phyloP scores from a whole-genome alignment of 148 eudicot genomes.

The Rhododendron henanense region DNA sequence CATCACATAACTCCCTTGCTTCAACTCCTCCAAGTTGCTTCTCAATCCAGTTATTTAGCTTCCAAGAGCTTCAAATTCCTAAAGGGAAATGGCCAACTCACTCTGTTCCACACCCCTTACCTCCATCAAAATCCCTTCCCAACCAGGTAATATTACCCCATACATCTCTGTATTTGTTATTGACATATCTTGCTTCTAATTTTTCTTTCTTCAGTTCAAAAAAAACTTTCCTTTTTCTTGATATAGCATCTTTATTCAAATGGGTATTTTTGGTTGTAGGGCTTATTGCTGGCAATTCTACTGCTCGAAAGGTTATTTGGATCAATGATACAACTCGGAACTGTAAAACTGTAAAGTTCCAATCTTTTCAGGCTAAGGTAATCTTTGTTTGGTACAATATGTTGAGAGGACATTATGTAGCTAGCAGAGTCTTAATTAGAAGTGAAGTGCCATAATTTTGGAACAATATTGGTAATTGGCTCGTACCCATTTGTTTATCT shows the following conservation, averaged over 20 bases:
- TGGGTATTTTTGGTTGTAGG: conserved; percentile 12
- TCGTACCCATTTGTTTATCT: not conserved
- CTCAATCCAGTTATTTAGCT: not conserved
- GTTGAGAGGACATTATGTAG: too few relatives aligned
- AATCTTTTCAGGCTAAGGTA: conserved; percentile 24
- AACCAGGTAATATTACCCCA: conserved; percentile 18
- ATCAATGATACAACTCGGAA: conserved; percentile 10
- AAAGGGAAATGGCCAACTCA: conserved; percentile 29
- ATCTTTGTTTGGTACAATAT: not conserved
- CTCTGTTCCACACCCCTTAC: conserved; percentile 30
- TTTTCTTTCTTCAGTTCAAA: too few relatives aligned
- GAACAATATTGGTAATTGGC: not conserved
- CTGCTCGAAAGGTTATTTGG: conserved; percentile 21
- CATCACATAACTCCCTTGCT: not conserved
- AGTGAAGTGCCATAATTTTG: not conserved
- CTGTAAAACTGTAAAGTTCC: conserved; percentile 19
- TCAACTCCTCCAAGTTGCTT: not conserved
- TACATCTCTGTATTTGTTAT: not conserved
- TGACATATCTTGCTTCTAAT: not conserved
- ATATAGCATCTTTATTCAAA: not conserved
- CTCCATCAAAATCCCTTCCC: conserved; percentile 21
- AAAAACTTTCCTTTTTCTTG: not conserved
- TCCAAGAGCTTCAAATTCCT: not conserved
- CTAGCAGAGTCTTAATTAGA: not conserved
- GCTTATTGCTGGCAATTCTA: conserved; percentile 19